Evolutionary conservation across 768 basidiomycete genomes (phyloP).

Genomic region (Mycena floridula): DNA sequence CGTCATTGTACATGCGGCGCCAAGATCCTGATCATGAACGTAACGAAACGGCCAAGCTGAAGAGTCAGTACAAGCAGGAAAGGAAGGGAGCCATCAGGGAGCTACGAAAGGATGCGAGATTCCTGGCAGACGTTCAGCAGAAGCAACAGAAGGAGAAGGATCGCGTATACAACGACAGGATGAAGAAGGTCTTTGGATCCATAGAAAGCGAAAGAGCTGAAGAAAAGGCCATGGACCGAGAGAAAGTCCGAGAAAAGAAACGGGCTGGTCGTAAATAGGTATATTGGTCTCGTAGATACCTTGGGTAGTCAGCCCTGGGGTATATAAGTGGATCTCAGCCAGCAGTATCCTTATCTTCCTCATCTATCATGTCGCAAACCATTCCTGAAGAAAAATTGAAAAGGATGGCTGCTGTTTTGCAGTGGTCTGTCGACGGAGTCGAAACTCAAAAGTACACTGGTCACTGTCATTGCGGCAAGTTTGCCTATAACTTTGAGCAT

Average conservation of each 20-base stretch:
- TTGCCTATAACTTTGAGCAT: too few species aligned
- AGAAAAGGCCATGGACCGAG: constrained; percentile 87
- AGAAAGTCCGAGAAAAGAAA: constrained; percentile 71
- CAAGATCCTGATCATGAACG: constrained; percentile 93
- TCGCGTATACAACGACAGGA: constrained; percentile 65
- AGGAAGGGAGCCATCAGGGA: constrained; percentile 95
- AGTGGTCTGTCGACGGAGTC: too few species aligned
- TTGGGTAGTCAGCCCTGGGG: too few species aligned
- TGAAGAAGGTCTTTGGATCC: constrained; percentile 75
- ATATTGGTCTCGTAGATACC: too few species aligned
- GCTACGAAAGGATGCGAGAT: constrained; percentile 89
- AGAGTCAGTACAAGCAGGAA: constrained; percentile 90
- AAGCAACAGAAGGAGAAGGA: constrained; percentile 86
- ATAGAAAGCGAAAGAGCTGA: constrained; percentile 89
- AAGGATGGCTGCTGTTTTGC: too few species aligned
- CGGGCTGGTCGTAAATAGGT: constrained; percentile 76
- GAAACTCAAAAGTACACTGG: too few species aligned
- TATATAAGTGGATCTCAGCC: too few species aligned
- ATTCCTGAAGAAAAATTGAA: too few species aligned
- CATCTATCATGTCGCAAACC: too few species aligned
- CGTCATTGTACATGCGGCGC: constrained; percentile 67
- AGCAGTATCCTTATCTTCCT: too few species aligned
- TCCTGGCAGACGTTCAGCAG: constrained; percentile 85
- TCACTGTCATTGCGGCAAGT: too few species aligned
- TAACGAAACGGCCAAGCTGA: constrained; percentile 80